Base-by-base conservation (phyloP, 306 rosid genomes). In the Trifolium repens region DNA sequence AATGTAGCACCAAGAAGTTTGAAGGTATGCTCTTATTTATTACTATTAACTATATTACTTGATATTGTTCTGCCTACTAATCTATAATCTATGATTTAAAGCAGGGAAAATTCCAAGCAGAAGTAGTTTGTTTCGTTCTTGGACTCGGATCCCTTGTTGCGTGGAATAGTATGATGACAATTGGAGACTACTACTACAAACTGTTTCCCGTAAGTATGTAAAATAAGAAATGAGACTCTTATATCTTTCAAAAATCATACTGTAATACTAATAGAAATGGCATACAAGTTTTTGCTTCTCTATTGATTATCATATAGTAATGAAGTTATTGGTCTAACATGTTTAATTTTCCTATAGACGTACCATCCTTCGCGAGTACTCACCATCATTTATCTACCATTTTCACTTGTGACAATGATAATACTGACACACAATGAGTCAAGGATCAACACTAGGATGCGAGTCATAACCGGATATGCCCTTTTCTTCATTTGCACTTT, bases 281-380 rank as follows among this genome's bases (percentile, higher is more conserved):
- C n/a, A 44, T 9, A 44, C 0, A 10, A 3, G n/a, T 3, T 30
- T 30, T 30, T 30, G 34, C 34, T 30, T 30, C 34, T 30, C 5
- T 30, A 30, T 30, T 30, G 34, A 3, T 30, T 30, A 30, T 30
- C 34, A 30, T 4, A 30, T 30, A 30, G 4, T 30, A 4, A 30
- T 30, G 50, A 44, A 44, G 50, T 12, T 44, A 10, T 12, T 44
- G n/a, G n/a, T 44, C 55, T 50, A 50, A 5, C 22, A 50, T 15
- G 50, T 2, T 27, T 27, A 2, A 15, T n/a, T 64, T 37, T 19
- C 39, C 44, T 57, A 6, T 47, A 79, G 80, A 80, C 0, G 39
- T 80, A 80, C 39, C 84, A 94, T 84, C 98, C 98, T 26, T 83
- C 88, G 7, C 61, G 90, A 59, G 96, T 94, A 27, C 90, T 91